Conservation (phyloP, 2,329 filamentous ascomycete genomes). For the Cytospora leucostoma region DNA sequence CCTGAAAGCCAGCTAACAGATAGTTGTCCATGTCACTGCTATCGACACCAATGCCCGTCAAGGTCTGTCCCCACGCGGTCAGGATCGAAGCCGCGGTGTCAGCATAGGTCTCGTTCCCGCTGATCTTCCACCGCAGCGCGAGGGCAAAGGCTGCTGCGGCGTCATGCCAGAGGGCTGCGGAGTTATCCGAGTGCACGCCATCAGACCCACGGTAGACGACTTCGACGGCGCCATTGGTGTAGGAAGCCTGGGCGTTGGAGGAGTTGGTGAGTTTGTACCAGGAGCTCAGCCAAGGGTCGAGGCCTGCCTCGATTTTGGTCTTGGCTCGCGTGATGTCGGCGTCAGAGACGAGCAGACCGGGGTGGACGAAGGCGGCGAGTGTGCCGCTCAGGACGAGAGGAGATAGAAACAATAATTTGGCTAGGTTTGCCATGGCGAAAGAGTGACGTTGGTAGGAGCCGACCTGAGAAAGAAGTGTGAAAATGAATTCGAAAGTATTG, state of each 20-base stretch:
- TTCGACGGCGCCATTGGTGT: constrained; percentile 11
- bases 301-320: constrained; percentile 6
- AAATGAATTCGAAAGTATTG: background rate
- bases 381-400: background rate
- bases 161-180: constrained; percentile 16
- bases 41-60: constrained; percentile 38
- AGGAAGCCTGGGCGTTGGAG: constrained; percentile 8
- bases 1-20: constrained; percentile 46
- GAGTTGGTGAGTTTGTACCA: constrained; percentile 13
- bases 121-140: constrained; percentile 45
- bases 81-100: constrained; percentile 41
- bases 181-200: constrained; percentile 5
- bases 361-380: constrained; percentile 19
- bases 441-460: background rate
- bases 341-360: constrained; percentile 20
- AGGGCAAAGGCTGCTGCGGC: constrained; percentile 23
- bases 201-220: constrained; percentile 18
- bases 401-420: background rate
- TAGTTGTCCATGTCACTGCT: constrained; percentile 36
- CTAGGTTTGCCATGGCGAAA: constrained; percentile 11
- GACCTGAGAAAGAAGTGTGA: background rate
- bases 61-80: constrained; percentile 41
- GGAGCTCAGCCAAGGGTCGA: constrained; percentile 21
- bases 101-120: constrained; percentile 40
- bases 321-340: constrained; percentile 17